Base-by-base conservation (phyloP, 345 rosid species). In the Moricandia arvensis region DNA sequence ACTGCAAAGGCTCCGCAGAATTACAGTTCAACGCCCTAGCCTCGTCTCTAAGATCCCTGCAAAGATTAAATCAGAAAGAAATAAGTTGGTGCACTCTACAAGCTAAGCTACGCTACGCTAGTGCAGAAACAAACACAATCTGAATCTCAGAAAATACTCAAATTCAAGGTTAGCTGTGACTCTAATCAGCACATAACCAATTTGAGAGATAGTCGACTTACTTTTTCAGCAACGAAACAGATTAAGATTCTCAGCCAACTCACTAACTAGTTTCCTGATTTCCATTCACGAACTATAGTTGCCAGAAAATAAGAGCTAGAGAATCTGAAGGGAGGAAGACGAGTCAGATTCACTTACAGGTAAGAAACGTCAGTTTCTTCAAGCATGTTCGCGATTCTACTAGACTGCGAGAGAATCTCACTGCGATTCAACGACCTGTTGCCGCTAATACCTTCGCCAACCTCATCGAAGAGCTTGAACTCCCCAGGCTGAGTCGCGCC, bases 301-400 rank as follows among this genome's bases (percentile, higher is more conserved):
- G 65, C 66, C 66, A 73, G 34, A 34, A 79, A 51, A 18, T n/a
- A 51, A 73, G 74, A 64, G 31, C 27, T 0, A 51, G 30, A 26
- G 61, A 16, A 16, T 54, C 11, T 33, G 26, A 49, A 34, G 64
- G 41, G 63, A 73, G 24, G 63, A 57, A 66, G 18, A 69, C 59
- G 54, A 62, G 10, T 51, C 3, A 68, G 75, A 69, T 66, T 45
- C 57, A 80, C 98, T 89, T 82, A 95, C 99, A 95, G 71, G 75
- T 95, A 93, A 12, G 99, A 95, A 51, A 95, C 93, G 72, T 95
- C 91, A 1, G 99, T 87, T 33, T 75, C 72, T 0, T 82, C 75
- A 63, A 95, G 99, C 79, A 95, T 81, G 47, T 81, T 90, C 26
- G 98, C 98, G 47, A 95, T 95, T 80, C 84, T 79, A 67, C 78